A percentile compares a stretch with the other conserved stretches of the same genome.
Conservation (phyloP, 768 basidiomycete species). For the Tephrocybe sp. region DNA sequence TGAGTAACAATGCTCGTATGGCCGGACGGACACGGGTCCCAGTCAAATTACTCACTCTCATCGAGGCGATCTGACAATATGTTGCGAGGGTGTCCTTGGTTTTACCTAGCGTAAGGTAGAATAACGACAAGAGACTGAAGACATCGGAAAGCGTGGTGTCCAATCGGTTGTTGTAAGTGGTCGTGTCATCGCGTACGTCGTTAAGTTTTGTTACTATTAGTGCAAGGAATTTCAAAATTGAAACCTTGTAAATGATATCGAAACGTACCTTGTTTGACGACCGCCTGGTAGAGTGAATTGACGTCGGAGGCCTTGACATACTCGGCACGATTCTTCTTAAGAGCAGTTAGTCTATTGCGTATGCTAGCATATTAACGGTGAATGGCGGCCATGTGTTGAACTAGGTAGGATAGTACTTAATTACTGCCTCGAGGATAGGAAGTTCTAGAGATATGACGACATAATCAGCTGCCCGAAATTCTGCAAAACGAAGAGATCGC, state of each 20-base stretch:
- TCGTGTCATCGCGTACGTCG: conserved; percentile 80
- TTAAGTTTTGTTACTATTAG: conserved; percentile 90
- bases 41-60: conserved; percentile 70
- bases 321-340: conserved; percentile 90
- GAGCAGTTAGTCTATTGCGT: conserved; percentile 90
- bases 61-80: conserved; percentile 94
- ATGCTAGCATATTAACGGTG: conserved; percentile 54
- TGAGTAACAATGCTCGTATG: conserved; percentile 8
- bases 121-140: conserved; percentile 91
- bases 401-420: conserved; percentile 59
- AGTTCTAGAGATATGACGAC: conserved; percentile 58
- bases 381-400: conserved; percentile 15
- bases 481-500: conserved; percentile 21
- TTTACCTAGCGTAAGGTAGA: conserved; percentile 98
- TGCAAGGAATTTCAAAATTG: neutral
- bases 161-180: conserved; percentile 81
- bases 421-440: conserved; percentile 91
- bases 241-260: neutral
- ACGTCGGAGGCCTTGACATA: conserved; percentile 95
- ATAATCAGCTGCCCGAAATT: conserved; percentile 9
- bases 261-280: conserved; percentile 86
- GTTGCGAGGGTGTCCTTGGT: conserved; percentile 92
- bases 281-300: conserved; percentile 86
- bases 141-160: conserved; percentile 97
- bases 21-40: conserved; percentile 2